A percentile compares a stretch with the other conserved stretches of the same genome.
Conservation (phyloP, 371 early-diverging fungal species). For the Mortierella sp. region DNA sequence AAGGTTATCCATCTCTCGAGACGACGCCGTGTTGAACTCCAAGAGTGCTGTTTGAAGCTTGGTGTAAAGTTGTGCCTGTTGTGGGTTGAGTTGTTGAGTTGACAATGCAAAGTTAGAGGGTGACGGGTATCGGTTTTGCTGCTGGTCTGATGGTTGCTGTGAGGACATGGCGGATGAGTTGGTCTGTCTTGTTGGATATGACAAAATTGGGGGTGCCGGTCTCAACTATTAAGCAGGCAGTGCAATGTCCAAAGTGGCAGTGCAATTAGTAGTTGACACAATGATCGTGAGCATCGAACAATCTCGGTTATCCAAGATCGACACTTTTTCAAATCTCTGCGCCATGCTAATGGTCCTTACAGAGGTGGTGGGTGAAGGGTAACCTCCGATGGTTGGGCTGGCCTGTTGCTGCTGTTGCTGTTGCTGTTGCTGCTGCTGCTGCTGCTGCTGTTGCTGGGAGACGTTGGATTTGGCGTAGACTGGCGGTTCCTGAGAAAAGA, state of each 20-base stretch:
- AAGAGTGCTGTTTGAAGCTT: conserved; percentile 62
- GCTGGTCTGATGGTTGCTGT: conserved; percentile 57
- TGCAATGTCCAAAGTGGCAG: not conserved
- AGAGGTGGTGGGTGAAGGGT: conserved; percentile 50
- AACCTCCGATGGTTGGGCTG: conserved; percentile 37
- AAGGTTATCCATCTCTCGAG: conserved; percentile 70
- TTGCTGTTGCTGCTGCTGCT: conserved; percentile 27
- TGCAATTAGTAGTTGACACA: not conserved
- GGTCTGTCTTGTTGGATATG: conserved; percentile 46
- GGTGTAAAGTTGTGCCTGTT: conserved; percentile 67
- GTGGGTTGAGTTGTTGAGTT: conserved; percentile 58
- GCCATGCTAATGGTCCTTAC: conserved; percentile 5
- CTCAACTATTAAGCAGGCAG: conserved; percentile 12
- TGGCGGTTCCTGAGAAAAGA: conserved; percentile 86
- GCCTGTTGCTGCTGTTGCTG: conserved; percentile 30
- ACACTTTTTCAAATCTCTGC: not conserved
- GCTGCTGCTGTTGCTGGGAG: conserved; percentile 30
- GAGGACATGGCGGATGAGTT: conserved; percentile 23
- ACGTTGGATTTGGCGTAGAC: conserved; percentile 78
- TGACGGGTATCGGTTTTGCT: conserved; percentile 54
- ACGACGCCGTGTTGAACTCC: conserved; percentile 63
- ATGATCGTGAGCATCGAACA: not conserved
- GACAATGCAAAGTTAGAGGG: conserved; percentile 40
- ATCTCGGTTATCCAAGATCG: no score
- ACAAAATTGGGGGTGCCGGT: conserved; percentile 43